Percentiles rank a stretch among this genome's conserved stretches.
phyloP scores from a whole-genome alignment of 1,139 yeast genomes.

The Sugiyamaella japonica region DNA sequence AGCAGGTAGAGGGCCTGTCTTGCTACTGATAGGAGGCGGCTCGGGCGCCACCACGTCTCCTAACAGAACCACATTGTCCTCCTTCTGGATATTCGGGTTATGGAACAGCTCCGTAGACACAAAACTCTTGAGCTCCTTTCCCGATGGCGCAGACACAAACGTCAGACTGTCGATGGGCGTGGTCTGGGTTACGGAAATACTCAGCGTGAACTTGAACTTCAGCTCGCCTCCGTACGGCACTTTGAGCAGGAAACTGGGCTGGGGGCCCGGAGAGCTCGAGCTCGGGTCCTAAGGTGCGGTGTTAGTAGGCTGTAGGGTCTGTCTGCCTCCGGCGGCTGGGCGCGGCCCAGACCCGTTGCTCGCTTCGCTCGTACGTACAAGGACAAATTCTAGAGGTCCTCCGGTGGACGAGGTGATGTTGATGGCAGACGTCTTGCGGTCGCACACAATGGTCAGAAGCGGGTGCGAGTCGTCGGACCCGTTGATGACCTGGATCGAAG shows the following conservation, averaged over 20 bases:
- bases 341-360: neutral
- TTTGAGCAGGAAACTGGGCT: conserved; percentile 27
- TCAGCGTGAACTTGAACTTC: conserved; percentile 17
- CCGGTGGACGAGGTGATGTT: conserved; percentile 4
- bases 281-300: conserved; percentile 20
- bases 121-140: conserved; percentile 36
- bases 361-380: conserved; percentile 5
- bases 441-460: conserved; percentile 15
- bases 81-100: conserved; percentile 45
- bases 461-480: conserved; percentile 8
- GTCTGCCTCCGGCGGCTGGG: neutral
- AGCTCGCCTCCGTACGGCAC: conserved; percentile 24
- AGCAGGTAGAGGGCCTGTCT: conserved; percentile 19
- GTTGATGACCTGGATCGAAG: conserved; percentile 22
- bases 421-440: conserved; percentile 15
- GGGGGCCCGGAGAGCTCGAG: conserved; percentile 14
- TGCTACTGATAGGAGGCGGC: conserved; percentile 21
- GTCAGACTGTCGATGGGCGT: conserved; percentile 37
- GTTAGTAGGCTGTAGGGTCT: neutral
- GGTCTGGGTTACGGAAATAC: conserved; percentile 13
- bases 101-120: conserved; percentile 42
- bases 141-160: conserved; percentile 37
- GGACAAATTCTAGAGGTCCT: conserved; percentile 17
- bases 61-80: conserved; percentile 42
- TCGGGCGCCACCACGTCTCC: conserved; percentile 36